Evolutionary conservation across 2,329 filamentous ascomycete genomes (phyloP), one percentile per base, ranked within the genome.

Genomic region (Teratosphaeria gauchensis): DNA sequence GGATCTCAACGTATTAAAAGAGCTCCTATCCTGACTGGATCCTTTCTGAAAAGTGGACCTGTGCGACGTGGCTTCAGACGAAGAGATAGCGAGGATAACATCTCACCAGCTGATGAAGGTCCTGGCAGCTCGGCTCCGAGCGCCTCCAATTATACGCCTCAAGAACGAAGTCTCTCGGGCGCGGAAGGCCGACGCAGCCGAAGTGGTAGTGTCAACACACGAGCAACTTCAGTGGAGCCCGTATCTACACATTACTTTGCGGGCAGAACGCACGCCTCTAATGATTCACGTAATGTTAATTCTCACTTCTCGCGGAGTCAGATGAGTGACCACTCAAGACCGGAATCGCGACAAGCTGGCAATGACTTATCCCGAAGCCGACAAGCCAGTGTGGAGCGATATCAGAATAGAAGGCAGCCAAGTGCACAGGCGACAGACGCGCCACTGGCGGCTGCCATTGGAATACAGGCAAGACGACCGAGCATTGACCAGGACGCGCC

Each of bases 1-100:
- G 86, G 86, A 65, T 90, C 89, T 0, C 83, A 91, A 79, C 83
- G 90, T 4, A 78, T 92, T 59, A 92, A 92, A 74, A 80, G 89
- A 61, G 83, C 90, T 14, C 87, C 86, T 16, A 89, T 89, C 72
- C 79, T 87, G 7, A 83, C 87, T 2, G 90, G 89, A 1, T 87
- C 84, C 60, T 92, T 92, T 64, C 77, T 94, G 24, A 90, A 88
- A 65, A 89, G 88, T 0, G 71, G 69, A 35, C 90, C 90, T 31
- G 88, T 90, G 21, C 83, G 90, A 57, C 81, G 90, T 64, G 90
- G 89, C 31, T 70, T 72, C 30, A 82, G 88, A 61, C 80, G 85
- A 63, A 78, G 84, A 59, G 81, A 81, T 56, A 76, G 75, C 56
- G 76, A 78, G 53, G 77, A 79, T 53, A 76, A 77, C 54, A 68